Conservation (phyloP, 208 protist genomes). For the Chromosphaera perkinsii region DNA sequence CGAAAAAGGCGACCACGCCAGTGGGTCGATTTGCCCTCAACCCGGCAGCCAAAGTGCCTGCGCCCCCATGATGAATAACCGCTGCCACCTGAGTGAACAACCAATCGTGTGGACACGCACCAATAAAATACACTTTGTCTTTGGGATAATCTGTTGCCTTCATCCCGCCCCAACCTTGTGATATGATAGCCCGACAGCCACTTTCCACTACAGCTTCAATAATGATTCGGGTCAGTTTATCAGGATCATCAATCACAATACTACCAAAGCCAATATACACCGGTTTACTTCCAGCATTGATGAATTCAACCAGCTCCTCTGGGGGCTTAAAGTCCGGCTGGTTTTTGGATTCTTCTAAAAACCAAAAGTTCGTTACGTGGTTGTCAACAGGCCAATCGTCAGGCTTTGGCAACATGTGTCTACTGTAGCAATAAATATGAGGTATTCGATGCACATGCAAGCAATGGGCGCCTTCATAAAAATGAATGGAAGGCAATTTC, state of each 20-base stretch:
- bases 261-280: slow-evolving; percentile 38
- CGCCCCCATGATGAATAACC: slow-evolving; percentile 43
- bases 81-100: slow-evolving; percentile 27
- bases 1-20: slow-evolving; percentile 29
- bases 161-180: slow-evolving; percentile 9
- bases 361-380: background rate
- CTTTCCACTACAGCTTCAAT: background rate
- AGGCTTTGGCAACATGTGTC: slow-evolving; percentile 18
- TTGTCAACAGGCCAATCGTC: slow-evolving; percentile 15
- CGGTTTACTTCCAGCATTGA: background rate
- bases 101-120: slow-evolving; percentile 29
- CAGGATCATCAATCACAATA: slow-evolving; percentile 19
- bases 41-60: slow-evolving; percentile 35
- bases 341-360: slow-evolving; percentile 7
- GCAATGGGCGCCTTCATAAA: background rate
- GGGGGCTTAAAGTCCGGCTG: background rate
- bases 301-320: background rate
- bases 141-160: background rate
- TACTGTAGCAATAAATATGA: slow-evolving; percentile 22
- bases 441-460: background rate
- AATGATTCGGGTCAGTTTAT: slow-evolving; percentile 6
- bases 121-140: slow-evolving; percentile 13
- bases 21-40: slow-evolving; percentile 29
- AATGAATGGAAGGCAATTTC: background rate
- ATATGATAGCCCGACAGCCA: slow-evolving; percentile 9